These are phyloP conservation scores for Saksenaea oblongispora DNA, from an alignment of 371 early-diverging fungal species.

Conservation along the genomic window DNA sequence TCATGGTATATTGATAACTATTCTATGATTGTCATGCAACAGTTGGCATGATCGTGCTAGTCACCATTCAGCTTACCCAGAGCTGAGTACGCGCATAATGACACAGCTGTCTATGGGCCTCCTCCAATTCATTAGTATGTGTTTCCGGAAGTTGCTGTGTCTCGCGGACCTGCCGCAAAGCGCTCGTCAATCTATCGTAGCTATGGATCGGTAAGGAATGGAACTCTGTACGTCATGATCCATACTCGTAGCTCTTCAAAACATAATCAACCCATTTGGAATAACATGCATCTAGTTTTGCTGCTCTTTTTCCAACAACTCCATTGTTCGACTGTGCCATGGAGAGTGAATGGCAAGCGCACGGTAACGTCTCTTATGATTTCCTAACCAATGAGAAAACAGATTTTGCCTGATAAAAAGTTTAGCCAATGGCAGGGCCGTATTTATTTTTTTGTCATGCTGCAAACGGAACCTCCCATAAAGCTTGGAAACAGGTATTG, in stretches of 20 bases:
- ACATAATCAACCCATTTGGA: neutral
- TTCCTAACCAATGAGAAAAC: too few species aligned
- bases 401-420: neutral
- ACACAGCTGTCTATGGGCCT: neutral
- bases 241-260: neutral
- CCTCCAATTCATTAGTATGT: neutral
- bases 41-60: neutral
- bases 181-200: neutral
- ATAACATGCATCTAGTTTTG: neutral
- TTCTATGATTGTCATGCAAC: neutral
- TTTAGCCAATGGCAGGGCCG: neutral
- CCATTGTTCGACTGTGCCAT: neutral
- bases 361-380: neutral
- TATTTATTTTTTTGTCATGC: too few species aligned
- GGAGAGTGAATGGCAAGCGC: neutral
- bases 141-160: neutral
- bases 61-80: neutral
- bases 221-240: neutral
- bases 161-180: slow-evolving; percentile 4
- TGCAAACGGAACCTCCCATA: too few species aligned
- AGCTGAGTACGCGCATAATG: neutral
- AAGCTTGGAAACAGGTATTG: too few species aligned
- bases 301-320: neutral
- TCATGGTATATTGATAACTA: slow-evolving; percentile 1
- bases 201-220: neutral